phyloP scores from a whole-genome alignment of 2,329 filamentous ascomycete genomes.

The Fusarium tricinctum region DNA sequence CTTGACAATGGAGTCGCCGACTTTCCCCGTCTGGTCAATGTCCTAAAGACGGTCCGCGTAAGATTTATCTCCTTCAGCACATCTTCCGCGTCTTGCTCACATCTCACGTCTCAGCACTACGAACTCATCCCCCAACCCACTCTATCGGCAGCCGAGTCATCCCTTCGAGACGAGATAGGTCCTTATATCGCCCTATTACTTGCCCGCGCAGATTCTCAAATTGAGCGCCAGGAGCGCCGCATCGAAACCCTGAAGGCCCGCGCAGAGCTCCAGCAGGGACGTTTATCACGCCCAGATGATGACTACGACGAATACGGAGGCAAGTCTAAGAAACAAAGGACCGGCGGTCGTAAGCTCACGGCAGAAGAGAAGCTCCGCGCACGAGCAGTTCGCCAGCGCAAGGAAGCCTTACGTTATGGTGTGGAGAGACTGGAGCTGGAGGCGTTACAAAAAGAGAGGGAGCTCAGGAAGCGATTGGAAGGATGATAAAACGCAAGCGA shows the following conservation, averaged over 20 bases:
- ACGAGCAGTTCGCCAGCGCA: slow-evolving; percentile 79
- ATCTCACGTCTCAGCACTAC: slow-evolving; percentile 79
- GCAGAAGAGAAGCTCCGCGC: slow-evolving; percentile 65
- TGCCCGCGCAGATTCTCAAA: slow-evolving; percentile 83
- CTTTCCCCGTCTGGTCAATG: slow-evolving; percentile 67
- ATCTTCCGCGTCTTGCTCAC: slow-evolving; percentile 4
- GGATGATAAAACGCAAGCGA: slow-evolving; percentile 38
- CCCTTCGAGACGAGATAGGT: slow-evolving; percentile 89
- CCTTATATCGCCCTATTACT: slow-evolving; percentile 86
- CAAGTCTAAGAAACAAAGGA: slow-evolving; percentile 42
- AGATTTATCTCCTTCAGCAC: slow-evolving; percentile 39
- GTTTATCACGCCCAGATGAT: slow-evolving; percentile 57
- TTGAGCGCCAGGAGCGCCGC: slow-evolving; percentile 85
- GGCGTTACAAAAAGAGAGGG: slow-evolving; percentile 79
- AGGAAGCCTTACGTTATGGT: slow-evolving; percentile 87
- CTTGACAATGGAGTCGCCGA: slow-evolving; percentile 70
- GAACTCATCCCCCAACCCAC: slow-evolving; percentile 90
- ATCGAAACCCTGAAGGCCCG: slow-evolving; percentile 88
- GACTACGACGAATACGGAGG: slow-evolving; percentile 24
- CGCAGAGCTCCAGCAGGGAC: slow-evolving; percentile 84
- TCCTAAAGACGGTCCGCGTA: slow-evolving; percentile 71
- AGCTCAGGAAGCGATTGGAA: slow-evolving; percentile 67
- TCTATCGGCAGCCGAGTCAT: slow-evolving; percentile 83
- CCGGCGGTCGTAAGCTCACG: slow-evolving; percentile 61
- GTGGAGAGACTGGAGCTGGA: slow-evolving; percentile 89